phyloP scores from a whole-genome alignment of 2,329 filamentous ascomycete genomes.

The Sporothrix schenckii region DNA sequence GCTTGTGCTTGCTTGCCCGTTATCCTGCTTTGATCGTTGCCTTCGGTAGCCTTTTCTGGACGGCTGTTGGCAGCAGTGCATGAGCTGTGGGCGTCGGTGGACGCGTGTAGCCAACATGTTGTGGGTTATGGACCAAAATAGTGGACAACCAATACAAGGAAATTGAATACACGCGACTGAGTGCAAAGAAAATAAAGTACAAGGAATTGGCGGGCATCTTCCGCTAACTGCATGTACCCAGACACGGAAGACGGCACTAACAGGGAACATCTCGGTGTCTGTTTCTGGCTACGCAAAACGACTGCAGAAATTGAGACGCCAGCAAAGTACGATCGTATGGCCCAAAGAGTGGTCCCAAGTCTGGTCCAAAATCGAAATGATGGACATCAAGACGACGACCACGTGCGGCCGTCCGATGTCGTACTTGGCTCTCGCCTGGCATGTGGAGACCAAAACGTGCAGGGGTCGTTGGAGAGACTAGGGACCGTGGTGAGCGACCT shows the following conservation, averaged over 20 bases:
- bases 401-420: conserved; percentile 14
- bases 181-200: background rate
- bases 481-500: background rate
- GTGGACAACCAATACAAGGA: too few species aligned
- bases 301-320: background rate
- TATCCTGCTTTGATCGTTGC: too few species aligned
- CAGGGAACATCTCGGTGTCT: background rate
- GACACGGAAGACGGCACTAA: background rate
- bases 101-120: too few species aligned
- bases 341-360: too few species aligned
- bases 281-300: background rate
- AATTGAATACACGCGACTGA: too few species aligned
- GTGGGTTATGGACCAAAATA: too few species aligned
- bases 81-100: too few species aligned
- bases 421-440: background rate
- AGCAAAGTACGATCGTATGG: too few species aligned
- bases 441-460: background rate
- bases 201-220: background rate
- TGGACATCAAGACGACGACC: background rate
- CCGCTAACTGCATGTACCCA: background rate
- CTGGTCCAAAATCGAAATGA: background rate
- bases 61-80: too few species aligned
- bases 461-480: background rate
- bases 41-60: conserved; percentile 6
- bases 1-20: too few species aligned